A percentile compares a stretch with the other conserved stretches of the same genome.
Evolutionary conservation across 2,329 filamentous ascomycete species (phyloP).

Genomic region (Emergomyces africanus): DNA sequence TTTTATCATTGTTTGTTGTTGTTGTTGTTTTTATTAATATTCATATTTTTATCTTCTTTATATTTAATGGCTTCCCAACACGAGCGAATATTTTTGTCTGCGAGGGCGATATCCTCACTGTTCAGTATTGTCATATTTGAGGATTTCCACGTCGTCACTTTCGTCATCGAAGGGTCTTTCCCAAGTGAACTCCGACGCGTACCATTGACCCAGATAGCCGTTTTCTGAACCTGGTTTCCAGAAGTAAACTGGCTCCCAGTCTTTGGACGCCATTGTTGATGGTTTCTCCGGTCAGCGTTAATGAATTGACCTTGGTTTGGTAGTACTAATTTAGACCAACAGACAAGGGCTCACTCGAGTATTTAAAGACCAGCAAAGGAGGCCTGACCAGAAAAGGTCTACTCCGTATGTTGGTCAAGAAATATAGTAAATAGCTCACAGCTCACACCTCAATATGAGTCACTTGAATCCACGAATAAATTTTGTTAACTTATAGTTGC

Average conservation of each 20-base stretch:
- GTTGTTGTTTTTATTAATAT: too few relatives aligned
- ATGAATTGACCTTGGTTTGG: neutral
- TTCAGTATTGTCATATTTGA: conserved; percentile 11
- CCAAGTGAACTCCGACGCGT: conserved; percentile 12
- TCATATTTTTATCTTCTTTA: too few relatives aligned
- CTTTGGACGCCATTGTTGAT: neutral
- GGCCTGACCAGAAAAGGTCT: too few relatives aligned
- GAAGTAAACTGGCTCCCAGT: conserved; percentile 10
- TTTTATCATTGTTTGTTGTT: too few relatives aligned
- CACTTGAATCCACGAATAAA: neutral
- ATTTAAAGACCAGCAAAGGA: neutral
- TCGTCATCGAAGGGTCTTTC: neutral
- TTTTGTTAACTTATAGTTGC: too few relatives aligned
- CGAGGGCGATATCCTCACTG: conserved; percentile 6
- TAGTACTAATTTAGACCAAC: neutral
- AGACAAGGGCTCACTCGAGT: neutral
- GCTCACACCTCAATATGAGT: neutral
- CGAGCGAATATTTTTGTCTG: too few relatives aligned
- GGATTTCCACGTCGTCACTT: neutral
- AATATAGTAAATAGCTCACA: neutral
- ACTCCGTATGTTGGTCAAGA: too few relatives aligned
- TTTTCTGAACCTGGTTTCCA: conserved; percentile 13
- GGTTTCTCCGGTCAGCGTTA: neutral
- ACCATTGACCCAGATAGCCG: conserved; percentile 16
- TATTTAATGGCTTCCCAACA: too few relatives aligned